Percentiles rank a stretch among this genome's conserved stretches.
Conservation (phyloP, 257 asterid species). For the Solanum verrucosum region DNA sequence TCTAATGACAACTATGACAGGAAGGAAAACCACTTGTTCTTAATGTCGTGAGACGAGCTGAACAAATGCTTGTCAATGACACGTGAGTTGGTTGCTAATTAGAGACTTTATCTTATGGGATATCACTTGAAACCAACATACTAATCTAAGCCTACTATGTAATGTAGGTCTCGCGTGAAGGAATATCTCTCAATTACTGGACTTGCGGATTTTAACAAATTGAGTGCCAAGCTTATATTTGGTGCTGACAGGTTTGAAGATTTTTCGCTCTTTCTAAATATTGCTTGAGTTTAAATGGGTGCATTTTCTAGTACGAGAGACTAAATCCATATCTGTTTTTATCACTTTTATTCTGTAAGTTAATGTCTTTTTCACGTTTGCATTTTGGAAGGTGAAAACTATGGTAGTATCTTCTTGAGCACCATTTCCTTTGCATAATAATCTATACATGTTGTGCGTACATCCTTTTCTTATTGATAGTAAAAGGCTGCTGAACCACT, state of each 20-base stretch:
- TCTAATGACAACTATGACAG: constrained; percentile 23
- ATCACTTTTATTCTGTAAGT: background rate
- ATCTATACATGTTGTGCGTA: background rate
- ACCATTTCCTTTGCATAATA: background rate
- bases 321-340: background rate
- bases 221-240: constrained; percentile 83
- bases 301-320: background rate
- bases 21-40: constrained; percentile 87
- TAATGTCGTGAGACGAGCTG: constrained; percentile 70
- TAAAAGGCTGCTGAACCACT: background rate
- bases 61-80: constrained; percentile 63
- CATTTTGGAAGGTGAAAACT: background rate
- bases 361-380: background rate
- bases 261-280: background rate
- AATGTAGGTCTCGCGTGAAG: constrained; percentile 59
- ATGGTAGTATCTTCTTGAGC: background rate
- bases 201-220: constrained; percentile 65
- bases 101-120: background rate
- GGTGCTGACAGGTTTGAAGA: constrained; percentile 56
- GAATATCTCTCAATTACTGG: constrained; percentile 83
- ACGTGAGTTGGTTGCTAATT: constrained; percentile 29
- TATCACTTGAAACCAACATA: background rate
- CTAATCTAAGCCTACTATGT: background rate
- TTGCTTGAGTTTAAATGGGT: background rate
- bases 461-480: background rate